Conservation (phyloP, 331 rosid species). For the Cucumis variabilis region DNA sequence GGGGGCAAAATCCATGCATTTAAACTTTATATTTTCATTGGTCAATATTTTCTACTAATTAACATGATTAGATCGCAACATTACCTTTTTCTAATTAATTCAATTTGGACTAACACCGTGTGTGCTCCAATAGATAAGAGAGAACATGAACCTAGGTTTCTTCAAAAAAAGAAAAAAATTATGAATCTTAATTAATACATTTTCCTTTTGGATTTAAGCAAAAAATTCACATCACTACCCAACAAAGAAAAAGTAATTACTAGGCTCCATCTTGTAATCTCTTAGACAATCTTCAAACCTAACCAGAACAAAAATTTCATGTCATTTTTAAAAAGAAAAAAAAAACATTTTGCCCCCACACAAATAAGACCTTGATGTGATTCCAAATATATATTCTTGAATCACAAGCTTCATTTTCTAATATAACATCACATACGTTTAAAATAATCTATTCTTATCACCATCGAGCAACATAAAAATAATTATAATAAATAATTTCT, state of each 20-base stretch:
- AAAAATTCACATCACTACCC: neutral
- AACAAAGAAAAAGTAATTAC: neutral
- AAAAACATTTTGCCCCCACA: conserved; percentile 14
- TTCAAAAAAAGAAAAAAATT: neutral
- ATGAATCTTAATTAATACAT: neutral
- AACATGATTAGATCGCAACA: neutral
- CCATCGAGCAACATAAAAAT: too few relatives aligned
- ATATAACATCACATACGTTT: neutral
- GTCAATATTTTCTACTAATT: neutral
- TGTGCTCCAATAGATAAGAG: neutral
- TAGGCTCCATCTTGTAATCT: neutral
- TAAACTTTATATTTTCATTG: neutral
- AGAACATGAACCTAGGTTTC: neutral
- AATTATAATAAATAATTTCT: too few relatives aligned
- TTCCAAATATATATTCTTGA: neutral
- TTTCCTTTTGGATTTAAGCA: neutral
- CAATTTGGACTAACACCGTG: neutral
- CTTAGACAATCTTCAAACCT: conserved; percentile 1
- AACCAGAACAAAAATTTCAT: neutral
- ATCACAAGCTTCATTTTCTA: neutral
- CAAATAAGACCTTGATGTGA: neutral
- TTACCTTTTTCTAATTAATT: neutral
- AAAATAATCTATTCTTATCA: neutral
- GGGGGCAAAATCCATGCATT: neutral
- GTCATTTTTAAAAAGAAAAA: neutral